A percentile compares a stretch with the other conserved stretches of the same genome.
phyloP scores from a whole-genome alignment of 345 rosid species.

The Viola odorata region DNA sequence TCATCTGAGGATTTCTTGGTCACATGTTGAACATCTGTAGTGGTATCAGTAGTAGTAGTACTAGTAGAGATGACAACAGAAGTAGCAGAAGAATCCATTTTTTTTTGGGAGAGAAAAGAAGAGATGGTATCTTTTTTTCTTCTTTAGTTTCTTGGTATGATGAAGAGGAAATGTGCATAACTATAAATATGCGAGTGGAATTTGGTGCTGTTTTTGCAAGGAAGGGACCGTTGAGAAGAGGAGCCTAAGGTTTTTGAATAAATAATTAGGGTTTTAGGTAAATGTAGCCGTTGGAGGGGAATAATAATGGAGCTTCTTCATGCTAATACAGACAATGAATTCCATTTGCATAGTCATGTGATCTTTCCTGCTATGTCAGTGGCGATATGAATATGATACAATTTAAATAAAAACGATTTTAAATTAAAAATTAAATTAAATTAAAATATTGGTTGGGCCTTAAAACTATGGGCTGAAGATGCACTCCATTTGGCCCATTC shows the following conservation, averaged over 20 bases:
- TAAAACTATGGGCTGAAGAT: too few species aligned
- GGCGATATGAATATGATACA: not conserved
- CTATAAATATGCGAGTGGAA: conserved; percentile 8
- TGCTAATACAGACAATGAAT: not conserved
- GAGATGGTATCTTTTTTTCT: conserved; percentile 10
- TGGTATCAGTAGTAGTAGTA: not conserved
- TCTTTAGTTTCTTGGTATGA: not conserved
- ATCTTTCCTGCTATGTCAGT: not conserved
- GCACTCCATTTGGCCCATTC: too few species aligned
- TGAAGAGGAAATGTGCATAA: not conserved
- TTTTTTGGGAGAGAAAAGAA: not conserved
- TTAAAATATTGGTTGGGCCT: too few species aligned
- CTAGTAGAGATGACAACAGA: not conserved
- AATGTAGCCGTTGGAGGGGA: conserved; percentile 46
- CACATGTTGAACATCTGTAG: conserved; percentile 48
- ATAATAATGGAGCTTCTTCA: conserved; percentile 5
- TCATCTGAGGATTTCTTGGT: conserved; percentile 74
- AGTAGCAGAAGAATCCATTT: not conserved
- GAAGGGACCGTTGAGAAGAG: conserved; percentile 59
- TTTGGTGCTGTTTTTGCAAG: conserved; percentile 14
- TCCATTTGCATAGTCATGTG: conserved; percentile 11
- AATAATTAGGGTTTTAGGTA: conserved; percentile 12
- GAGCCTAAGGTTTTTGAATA: conserved; percentile 20
- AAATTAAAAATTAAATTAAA: not conserved
- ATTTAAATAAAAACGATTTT: not conserved